Conservation (phyloP, 495 filamentous ascomycete species). For the Darksidea phi region DNA sequence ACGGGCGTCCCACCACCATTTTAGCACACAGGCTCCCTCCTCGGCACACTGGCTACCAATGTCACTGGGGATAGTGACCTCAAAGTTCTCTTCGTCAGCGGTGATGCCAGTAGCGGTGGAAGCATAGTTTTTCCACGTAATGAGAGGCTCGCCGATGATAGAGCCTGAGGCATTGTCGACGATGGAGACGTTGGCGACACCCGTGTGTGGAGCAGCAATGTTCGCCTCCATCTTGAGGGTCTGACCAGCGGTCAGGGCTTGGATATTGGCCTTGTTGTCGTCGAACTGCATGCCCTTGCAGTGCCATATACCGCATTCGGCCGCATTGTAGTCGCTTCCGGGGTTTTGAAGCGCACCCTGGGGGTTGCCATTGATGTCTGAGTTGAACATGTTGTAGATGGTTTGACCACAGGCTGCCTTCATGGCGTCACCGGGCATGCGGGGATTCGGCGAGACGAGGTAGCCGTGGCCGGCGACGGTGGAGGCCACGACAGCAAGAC, state of each 20-base stretch:
- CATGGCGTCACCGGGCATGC: conserved; percentile 61
- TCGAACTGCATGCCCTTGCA: conserved; percentile 72
- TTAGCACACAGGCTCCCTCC: conserved; percentile 65
- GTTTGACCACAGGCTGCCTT: conserved; percentile 61
- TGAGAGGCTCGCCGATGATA: conserved; percentile 56
- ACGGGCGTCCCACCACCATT: conserved; percentile 68
- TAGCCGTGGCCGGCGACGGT: conserved; percentile 62
- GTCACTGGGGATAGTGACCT: conserved; percentile 60
- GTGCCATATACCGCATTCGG: conserved; percentile 62
- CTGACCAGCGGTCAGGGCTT: conserved; percentile 60
- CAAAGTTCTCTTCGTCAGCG: conserved; percentile 61
- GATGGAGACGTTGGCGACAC: conserved; percentile 67
- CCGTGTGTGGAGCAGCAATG: conserved; percentile 63
- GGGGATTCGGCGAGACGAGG: conserved; percentile 57
- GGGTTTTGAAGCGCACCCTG: conserved; percentile 63
- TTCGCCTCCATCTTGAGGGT: conserved; percentile 58
- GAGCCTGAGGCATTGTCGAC: conserved; percentile 61
- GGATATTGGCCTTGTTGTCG: conserved; percentile 67
- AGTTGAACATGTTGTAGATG: conserved; percentile 58
- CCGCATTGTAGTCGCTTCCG: conserved; percentile 56
- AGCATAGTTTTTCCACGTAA: conserved; percentile 58
- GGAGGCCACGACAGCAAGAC: conserved; percentile 52
- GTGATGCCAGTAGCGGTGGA: conserved; percentile 52
- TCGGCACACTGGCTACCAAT: conserved; percentile 56
- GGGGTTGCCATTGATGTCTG: conserved; percentile 67